Evolutionary conservation across 1,284 basidiomycete species (phyloP), one percentile per base, ranked within the genome.

Genomic region (Neonothopanus nambi): DNA sequence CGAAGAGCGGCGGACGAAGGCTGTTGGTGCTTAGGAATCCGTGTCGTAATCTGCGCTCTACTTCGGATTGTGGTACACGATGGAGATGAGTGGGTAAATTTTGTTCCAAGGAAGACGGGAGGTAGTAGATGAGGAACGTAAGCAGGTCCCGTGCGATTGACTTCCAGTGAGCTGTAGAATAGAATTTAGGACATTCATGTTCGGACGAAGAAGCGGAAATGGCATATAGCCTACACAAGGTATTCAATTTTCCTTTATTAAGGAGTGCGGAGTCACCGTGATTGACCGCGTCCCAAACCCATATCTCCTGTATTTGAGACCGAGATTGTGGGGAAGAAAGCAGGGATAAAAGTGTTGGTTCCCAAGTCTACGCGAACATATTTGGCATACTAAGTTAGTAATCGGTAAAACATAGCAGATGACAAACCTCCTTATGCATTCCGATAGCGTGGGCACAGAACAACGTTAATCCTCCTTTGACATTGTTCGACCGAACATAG

Each of bases 371-470:
- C 1, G 48, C 42, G 45, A 18, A 2, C 8, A 13, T 11, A 28
- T 33, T 11, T 33, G 30, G 13, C 9, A 33, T 11, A 21, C 5
- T 28, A 11, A 12, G 20, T 30, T 2, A 35, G 4, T 17, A n/a
- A n/a, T n/a, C n/a, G 28, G 26, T 24, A 46, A 3, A 11, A 33
- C n/a, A n/a, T n/a, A n/a, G n/a, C n/a, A n/a, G n/a, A 33, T 5
- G 9, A 33, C 79, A 57, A 52, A 84, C 90, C 81, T 93, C 89
- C 68, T 93, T 93, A 57, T 84, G 82, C 61, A 94, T 85, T 7
- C 92, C 91, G 66, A 89, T 93, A 1, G 89, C 91, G 63, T 93
- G 91, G 7, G 81, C 79, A 40, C 89, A 70, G 56, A 94, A 78
- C 37, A 94, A 70, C 0, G 89, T 93, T 35, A 88, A 38, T 0